Conservation (phyloP, 352 stramenopile species). For the Phytophthora hybrid region DNA sequence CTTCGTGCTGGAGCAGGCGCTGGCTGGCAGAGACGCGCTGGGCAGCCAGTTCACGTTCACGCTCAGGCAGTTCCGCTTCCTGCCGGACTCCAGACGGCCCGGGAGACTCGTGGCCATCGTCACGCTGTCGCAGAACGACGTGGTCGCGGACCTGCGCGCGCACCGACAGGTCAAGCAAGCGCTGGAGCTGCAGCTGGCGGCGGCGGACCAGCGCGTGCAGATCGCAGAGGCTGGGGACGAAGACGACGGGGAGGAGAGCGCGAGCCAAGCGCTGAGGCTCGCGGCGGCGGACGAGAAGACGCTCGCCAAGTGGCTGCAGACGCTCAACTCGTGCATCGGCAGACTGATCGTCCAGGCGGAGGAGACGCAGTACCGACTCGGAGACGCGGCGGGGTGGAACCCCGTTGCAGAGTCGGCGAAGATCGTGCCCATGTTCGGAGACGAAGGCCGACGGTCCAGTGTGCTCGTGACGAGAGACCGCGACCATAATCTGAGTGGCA, state of each 20-base stretch:
- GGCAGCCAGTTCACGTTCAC: conserved; percentile 30
- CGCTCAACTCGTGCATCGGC: conserved; percentile 56
- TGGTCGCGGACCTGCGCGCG: conserved; percentile 57
- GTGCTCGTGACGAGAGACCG: conserved; percentile 25
- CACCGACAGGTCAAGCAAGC: conserved; percentile 55
- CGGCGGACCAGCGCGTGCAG: conserved; percentile 25
- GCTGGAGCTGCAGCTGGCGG: conserved; percentile 58
- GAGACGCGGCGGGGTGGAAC: conserved; percentile 25
- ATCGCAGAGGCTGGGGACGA: neutral
- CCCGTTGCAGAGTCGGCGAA: conserved; percentile 40
- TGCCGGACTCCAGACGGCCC: conserved; percentile 34
- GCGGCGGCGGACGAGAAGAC: conserved; percentile 40
- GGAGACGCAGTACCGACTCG: conserved; percentile 39
- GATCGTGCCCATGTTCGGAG: conserved; percentile 35
- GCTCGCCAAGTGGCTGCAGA: conserved; percentile 60
- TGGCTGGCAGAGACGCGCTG: conserved; percentile 3
- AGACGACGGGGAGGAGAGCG: conserved; percentile 7
- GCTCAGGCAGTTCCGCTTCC: conserved; percentile 63
- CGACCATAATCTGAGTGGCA: conserved; percentile 31
- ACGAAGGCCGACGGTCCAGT: conserved; percentile 36
- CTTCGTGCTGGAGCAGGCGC: conserved; percentile 62
- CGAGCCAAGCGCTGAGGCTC: conserved; percentile 48
- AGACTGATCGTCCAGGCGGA: conserved; percentile 51
- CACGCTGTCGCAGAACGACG: conserved; percentile 61
- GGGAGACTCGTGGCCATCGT: conserved; percentile 52